These are phyloP conservation scores for Leptographium flavum DNA, from an alignment of 2,329 filamentous ascomycete species.

Conservation along the genomic window DNA sequence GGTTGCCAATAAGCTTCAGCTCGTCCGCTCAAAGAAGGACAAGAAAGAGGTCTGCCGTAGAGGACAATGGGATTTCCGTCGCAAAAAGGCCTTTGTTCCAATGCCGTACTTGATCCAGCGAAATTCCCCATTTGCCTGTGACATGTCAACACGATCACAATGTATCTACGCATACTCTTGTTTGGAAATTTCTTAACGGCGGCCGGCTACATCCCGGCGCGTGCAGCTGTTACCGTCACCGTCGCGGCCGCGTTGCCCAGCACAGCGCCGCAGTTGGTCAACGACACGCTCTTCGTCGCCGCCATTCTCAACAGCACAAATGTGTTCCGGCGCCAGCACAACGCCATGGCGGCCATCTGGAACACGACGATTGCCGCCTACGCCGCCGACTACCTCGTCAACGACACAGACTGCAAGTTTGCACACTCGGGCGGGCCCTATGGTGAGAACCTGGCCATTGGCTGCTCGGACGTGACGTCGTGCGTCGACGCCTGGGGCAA, in stretches of 20 bases:
- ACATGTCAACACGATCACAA: too few species aligned
- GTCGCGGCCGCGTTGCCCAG: constrained; percentile 20
- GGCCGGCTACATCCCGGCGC: too few species aligned
- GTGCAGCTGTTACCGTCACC: too few species aligned
- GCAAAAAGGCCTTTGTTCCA: too few species aligned
- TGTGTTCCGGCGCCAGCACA: constrained; percentile 47
- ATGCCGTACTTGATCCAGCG: too few species aligned
- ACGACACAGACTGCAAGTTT: constrained; percentile 28
- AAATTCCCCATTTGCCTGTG: too few species aligned
- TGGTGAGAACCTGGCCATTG: constrained; percentile 62
- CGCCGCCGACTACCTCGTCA: constrained; percentile 34
- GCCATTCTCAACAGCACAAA: constrained; percentile 55
- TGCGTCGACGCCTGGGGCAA: constrained; percentile 53
- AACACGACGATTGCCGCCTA: constrained; percentile 47
- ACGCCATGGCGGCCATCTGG: constrained; percentile 45
- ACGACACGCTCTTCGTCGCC: constrained; percentile 26
- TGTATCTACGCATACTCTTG: too few species aligned
- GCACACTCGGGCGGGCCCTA: constrained; percentile 46
- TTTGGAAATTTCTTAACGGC: too few species aligned
- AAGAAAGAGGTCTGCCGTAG: too few species aligned
- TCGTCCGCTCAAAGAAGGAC: too few species aligned
- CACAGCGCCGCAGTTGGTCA: constrained; percentile 21
- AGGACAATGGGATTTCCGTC: too few species aligned
- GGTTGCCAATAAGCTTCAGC: background rate
- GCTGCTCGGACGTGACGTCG: constrained; percentile 40